A percentile compares a stretch with the other conserved stretches of the same genome.
Conservation (phyloP, 768 basidiomycete species). For the Termitomyces sp. region DNA sequence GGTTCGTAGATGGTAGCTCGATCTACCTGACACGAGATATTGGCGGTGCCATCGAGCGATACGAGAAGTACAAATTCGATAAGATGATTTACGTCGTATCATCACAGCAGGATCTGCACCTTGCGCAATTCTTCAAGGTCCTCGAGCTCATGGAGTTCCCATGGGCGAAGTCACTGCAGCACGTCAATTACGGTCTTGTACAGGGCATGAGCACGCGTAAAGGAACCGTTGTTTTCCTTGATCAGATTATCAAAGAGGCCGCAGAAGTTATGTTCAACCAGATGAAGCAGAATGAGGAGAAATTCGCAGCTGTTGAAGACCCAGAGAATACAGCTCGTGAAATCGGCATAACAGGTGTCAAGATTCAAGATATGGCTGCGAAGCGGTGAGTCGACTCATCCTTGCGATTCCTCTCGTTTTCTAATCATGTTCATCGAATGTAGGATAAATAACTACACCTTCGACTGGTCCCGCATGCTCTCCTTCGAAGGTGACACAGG, state of each 20-base stretch:
- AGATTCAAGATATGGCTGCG: conserved; percentile 96
- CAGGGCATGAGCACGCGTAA: conserved; percentile 93
- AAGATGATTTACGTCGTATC: conserved; percentile 94
- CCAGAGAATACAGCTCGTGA: conserved; percentile 74
- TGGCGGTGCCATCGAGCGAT: conserved; percentile 87
- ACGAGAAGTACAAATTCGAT: conserved; percentile 81
- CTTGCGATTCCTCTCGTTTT: conserved; percentile 1
- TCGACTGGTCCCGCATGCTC: conserved; percentile 91
- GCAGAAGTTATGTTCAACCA: conserved; percentile 90
- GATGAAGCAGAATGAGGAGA: conserved; percentile 92
- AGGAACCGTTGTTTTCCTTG: conserved; percentile 92
- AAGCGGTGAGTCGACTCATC: conserved; percentile 56
- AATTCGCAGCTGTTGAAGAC: conserved; percentile 84
- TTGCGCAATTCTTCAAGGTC: conserved; percentile 91
- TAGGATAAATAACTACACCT: conserved; percentile 94
- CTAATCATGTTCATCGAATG: background rate
- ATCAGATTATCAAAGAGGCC: conserved; percentile 89
- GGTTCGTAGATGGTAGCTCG: conserved; percentile 73
- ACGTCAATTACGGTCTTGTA: conserved; percentile 90
- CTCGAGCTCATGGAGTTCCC: conserved; percentile 85
- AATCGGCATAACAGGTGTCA: conserved; percentile 92
- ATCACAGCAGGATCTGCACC: conserved; percentile 81
- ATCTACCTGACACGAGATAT: conserved; percentile 96
- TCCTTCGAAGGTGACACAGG: conserved; percentile 96
- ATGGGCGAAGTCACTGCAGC: conserved; percentile 79